Conservation (phyloP, 1,139 yeast species). For the Blastobotrys niveus region DNA sequence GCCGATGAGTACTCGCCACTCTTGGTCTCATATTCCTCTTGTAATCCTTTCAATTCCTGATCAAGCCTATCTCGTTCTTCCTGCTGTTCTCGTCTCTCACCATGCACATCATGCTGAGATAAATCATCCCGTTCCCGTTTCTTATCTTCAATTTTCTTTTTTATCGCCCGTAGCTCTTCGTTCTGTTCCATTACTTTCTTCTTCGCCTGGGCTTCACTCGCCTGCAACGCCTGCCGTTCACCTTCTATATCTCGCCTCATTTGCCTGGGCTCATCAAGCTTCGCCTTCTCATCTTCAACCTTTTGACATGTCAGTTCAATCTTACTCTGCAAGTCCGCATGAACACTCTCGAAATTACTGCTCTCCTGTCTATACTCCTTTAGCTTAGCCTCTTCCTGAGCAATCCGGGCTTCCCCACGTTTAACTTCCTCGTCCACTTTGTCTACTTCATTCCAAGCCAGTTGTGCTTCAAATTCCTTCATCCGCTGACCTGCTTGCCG, state of each 20-base stretch:
- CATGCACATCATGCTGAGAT: slow-evolving; percentile 21
- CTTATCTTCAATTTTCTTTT: too few relatives aligned
- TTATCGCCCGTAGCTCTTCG: background rate
- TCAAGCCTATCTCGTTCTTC: slow-evolving; percentile 24
- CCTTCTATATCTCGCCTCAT: too few relatives aligned
- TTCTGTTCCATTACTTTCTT: background rate
- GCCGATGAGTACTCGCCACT: background rate
- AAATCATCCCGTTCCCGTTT: background rate
- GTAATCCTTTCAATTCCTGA: slow-evolving; percentile 28
- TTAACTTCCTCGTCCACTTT: slow-evolving; percentile 25
- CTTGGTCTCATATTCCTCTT: slow-evolving; percentile 9
- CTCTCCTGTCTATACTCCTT: too few relatives aligned
- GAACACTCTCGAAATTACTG: too few relatives aligned
- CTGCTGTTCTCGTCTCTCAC: slow-evolving; percentile 5
- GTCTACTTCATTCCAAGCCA: slow-evolving; percentile 25
- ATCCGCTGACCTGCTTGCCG: background rate
- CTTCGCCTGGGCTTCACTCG: too few relatives aligned
- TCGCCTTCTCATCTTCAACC: background rate
- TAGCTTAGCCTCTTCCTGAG: slow-evolving; percentile 12
- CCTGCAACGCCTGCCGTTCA: background rate
- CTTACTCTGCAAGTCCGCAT: too few relatives aligned
- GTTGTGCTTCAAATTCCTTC: slow-evolving; percentile 1
- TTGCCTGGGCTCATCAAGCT: background rate
- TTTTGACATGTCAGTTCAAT: too few relatives aligned
- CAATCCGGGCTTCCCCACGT: slow-evolving; percentile 28